Evolutionary conservation across 1,139 yeast species (phyloP).

Genomic region (Kodamaea sp.): DNA sequence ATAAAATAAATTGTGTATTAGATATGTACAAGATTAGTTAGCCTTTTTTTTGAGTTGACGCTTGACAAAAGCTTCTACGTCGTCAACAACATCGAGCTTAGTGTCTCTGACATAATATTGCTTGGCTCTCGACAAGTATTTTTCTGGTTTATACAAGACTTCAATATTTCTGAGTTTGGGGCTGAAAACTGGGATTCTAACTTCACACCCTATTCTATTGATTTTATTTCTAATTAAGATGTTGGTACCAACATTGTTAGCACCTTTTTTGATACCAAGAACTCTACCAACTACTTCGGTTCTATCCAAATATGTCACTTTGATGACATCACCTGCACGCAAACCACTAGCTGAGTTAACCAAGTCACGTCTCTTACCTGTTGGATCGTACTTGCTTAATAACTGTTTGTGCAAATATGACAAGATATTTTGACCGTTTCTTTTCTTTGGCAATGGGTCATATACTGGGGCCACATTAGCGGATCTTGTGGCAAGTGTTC

Average conservation of each 20-base stretch:
- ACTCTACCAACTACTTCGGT: conserved; percentile 75
- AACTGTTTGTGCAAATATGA: conserved; percentile 48
- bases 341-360: conserved; percentile 50
- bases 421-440: conserved; percentile 50
- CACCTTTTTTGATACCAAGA: conserved; percentile 63
- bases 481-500: conserved; percentile 17
- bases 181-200: conserved; percentile 72
- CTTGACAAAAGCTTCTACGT: conserved; percentile 51
- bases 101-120: conserved; percentile 85
- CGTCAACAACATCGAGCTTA: conserved; percentile 72
- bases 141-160: conserved; percentile 65
- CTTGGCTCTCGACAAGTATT: conserved; percentile 70
- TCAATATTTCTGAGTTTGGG: conserved; percentile 76
- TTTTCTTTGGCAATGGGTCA: conserved; percentile 50
- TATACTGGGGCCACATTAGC: conserved; percentile 35
- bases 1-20: neutral
- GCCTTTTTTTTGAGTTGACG: conserved; percentile 20
- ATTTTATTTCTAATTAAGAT: conserved; percentile 75
- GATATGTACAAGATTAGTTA: conserved; percentile 6
- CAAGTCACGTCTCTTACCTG: conserved; percentile 67
- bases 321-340: conserved; percentile 78
- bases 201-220: conserved; percentile 75
- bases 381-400: conserved; percentile 60
- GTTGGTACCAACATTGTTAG: conserved; percentile 62
- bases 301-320: conserved; percentile 67